These are phyloP conservation scores for Chrysoporthe austroafricana DNA, from an alignment of 2,329 filamentous ascomycete genomes.

Conservation along the genomic window DNA sequence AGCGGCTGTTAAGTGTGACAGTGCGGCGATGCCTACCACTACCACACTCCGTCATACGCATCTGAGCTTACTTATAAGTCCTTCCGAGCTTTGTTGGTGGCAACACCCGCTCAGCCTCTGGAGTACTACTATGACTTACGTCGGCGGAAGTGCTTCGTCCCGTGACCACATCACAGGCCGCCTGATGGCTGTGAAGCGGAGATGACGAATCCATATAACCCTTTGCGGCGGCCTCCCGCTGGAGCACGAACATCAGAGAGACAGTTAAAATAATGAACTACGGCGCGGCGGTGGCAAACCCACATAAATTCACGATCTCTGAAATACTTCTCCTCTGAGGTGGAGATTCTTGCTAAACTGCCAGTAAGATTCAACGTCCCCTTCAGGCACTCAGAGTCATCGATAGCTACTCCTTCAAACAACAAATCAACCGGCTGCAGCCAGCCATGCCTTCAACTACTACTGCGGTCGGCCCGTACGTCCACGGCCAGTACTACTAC, in stretches of 20 bases:
- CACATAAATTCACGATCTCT: too few species aligned
- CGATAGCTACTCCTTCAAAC: neutral
- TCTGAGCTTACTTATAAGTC: neutral
- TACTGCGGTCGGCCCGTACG: slow-evolving; percentile 3
- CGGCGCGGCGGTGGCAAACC: too few species aligned
- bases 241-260: neutral
- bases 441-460: slow-evolving; percentile 1
- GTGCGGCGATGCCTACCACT: slow-evolving; percentile 1
- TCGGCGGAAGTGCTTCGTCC: neutral
- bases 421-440: neutral
- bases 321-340: neutral
- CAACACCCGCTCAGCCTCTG: neutral
- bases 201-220: neutral
- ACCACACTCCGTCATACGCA: neutral
- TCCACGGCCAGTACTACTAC: slow-evolving; percentile 16
- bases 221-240: neutral
- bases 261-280: neutral
- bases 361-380: neutral
- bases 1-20: neutral
- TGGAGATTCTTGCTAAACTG: neutral
- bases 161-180: neutral
- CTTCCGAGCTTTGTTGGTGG: neutral
- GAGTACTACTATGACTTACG: neutral
- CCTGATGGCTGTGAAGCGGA: neutral
- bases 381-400: neutral